Conservation (phyloP, 1,284 basidiomycete genomes). For the Termitomyces sp. region DNA sequence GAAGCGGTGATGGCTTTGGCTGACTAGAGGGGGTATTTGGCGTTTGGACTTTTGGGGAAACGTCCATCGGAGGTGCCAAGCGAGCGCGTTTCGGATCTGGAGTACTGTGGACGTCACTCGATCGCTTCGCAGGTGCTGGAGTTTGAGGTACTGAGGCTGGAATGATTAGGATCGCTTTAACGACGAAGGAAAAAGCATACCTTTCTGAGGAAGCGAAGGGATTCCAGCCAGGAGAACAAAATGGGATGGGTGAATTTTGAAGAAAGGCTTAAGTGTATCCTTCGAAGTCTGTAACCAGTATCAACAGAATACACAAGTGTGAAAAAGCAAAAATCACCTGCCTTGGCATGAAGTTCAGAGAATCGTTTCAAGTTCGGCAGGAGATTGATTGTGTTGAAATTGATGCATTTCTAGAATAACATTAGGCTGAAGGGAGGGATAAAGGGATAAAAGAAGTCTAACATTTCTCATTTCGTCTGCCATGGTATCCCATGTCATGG, state of each 20-base stretch:
- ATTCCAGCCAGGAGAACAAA: conserved; percentile 45
- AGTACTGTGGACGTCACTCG: conserved; percentile 23
- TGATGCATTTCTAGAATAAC: conserved; percentile 50
- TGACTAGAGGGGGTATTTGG: conserved; percentile 15
- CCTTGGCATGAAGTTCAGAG: conserved; percentile 45
- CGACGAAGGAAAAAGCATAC: conserved; percentile 19
- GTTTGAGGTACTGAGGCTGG: background rate
- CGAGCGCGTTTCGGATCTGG: conserved; percentile 34
- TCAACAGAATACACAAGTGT: conserved; percentile 1
- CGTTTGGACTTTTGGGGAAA: conserved; percentile 18
- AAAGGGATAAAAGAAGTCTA: conserved; percentile 6
- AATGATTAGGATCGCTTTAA: background rate
- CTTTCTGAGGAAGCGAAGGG: conserved; percentile 33
- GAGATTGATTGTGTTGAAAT: conserved; percentile 49
- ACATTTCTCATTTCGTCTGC: conserved; percentile 63
- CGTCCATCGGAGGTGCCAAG: conserved; percentile 18
- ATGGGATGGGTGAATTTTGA: conserved; percentile 42
- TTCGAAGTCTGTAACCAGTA: conserved; percentile 31
- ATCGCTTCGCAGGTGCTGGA: conserved; percentile 25
- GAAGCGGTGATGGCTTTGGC: conserved; percentile 22
- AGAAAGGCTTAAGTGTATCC: conserved; percentile 47
- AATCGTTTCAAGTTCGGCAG: conserved; percentile 41
- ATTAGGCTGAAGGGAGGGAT: background rate
- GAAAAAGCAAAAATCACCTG: conserved; percentile 25
- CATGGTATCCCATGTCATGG: conserved; percentile 59